A percentile compares a stretch with the other conserved stretches of the same genome.
Conservation (phyloP, 345 rosid species). For the Alliaria petiolata region DNA sequence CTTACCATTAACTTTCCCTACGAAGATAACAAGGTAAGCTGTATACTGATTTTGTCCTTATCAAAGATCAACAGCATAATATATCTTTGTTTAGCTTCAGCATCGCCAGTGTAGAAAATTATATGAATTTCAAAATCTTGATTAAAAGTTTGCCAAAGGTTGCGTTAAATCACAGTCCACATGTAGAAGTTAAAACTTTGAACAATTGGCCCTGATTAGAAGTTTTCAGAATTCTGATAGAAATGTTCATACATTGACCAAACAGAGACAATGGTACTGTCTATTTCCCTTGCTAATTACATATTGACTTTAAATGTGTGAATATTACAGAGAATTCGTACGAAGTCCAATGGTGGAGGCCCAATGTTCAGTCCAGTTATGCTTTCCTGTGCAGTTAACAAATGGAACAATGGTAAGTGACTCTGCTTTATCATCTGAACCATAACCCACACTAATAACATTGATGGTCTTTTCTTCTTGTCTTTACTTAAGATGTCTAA, state of each 20-base stretch:
- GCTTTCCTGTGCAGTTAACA: slow-evolving; percentile 85
- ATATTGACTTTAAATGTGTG: slow-evolving; percentile 19
- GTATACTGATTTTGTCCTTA: background rate
- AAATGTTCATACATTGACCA: too few relatives aligned
- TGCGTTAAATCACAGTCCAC: background rate
- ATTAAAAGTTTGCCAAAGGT: background rate
- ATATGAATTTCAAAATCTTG: background rate
- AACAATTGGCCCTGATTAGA: too few relatives aligned
- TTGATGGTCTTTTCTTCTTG: background rate
- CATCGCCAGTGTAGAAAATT: background rate
- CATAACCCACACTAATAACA: slow-evolving; percentile 2
- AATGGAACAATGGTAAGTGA: slow-evolving; percentile 70
- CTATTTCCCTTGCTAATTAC: background rate
- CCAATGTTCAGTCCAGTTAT: slow-evolving; percentile 84
- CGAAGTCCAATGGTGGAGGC: slow-evolving; percentile 90
- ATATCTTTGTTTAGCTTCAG: background rate
- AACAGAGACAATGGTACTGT: too few relatives aligned
- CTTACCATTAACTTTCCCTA: slow-evolving; percentile 78
- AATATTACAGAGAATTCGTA: slow-evolving; percentile 68
- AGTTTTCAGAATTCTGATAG: too few relatives aligned
- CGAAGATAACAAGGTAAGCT: slow-evolving; percentile 54
- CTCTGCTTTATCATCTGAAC: too few relatives aligned
- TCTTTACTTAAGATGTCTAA: background rate
- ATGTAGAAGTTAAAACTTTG: background rate
- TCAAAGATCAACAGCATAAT: background rate